Base-by-base conservation (phyloP, 2,329 filamentous ascomycete genomes). In the Davidsoniella neocaledoniae region DNA sequence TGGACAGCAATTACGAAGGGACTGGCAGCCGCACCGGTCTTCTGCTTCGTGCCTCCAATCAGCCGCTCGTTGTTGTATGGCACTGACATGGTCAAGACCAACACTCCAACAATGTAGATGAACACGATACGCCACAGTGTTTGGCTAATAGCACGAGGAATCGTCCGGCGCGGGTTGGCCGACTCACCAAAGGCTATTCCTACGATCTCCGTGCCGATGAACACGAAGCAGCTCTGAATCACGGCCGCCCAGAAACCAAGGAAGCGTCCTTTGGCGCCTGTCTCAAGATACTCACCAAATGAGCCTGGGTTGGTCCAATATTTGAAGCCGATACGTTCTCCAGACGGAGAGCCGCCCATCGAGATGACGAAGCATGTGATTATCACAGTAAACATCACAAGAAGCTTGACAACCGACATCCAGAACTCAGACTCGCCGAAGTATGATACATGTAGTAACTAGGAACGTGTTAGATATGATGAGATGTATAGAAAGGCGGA, bases 341-440 rank as follows among this genome's bases (percentile, higher is more conserved):
- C 57, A 42, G 55, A 58, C 2, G 66, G 65, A 9, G 61, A 61
- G 16, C 65, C 66, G 40, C 66, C 66, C 4, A 67, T 57, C 4
- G 65, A 59, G 16, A 66, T 56, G 43, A 66, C 56, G 44, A 67
- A 61, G 46, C 62, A 62, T 23, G 64, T 46, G 16, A 66, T 55
- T 43, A 68, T 64, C 9, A 68, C 57, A 23, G 59, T 62, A 5
- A 63, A 53, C 52, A 70, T 66, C 40, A 68, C 64, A 2, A 70
- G 53, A 2, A 69, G 61, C 53, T 72, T 72, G 56, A 66, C 56
- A 3, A 63, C 59, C 0, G 65, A 65, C 48, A 72, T 65, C 63
- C 67, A 69, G 53, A 72, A 72, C 51, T 72, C 68, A 12, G 66
- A 63, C 55, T 72, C 69, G 43, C 68, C 67, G 43, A 68, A 69